Evolutionary conservation across 208 protist species (phyloP).

Genomic region (Angomonas ambiguus): DNA sequence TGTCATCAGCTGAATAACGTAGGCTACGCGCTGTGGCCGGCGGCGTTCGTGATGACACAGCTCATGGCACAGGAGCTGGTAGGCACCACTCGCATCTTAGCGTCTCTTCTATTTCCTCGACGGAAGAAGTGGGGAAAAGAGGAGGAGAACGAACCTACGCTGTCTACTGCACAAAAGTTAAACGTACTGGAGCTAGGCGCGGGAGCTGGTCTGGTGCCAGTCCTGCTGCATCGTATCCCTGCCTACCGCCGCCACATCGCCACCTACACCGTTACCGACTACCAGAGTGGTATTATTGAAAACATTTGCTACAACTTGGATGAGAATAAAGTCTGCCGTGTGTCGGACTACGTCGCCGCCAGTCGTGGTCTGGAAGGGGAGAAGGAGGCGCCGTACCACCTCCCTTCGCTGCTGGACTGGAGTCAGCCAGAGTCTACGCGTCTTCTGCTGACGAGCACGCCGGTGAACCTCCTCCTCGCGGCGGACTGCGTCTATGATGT

Average conservation of each 20-base stretch:
- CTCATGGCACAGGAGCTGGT: slow-evolving; percentile 54
- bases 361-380: slow-evolving; percentile 24
- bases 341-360: slow-evolving; percentile 20
- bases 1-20: slow-evolving; percentile 71
- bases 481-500: slow-evolving; percentile 85
- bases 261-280: slow-evolving; percentile 56
- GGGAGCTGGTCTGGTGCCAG: slow-evolving; percentile 62
- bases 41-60: slow-evolving; percentile 72
- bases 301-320: slow-evolving; percentile 68
- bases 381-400: slow-evolving; percentile 26
- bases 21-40: slow-evolving; percentile 73
- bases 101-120: not conserved
- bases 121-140: not conserved
- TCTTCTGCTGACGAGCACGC: slow-evolving; percentile 31
- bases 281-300: slow-evolving; percentile 59
- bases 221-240: slow-evolving; percentile 38
- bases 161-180: slow-evolving; percentile 25
- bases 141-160: not conserved
- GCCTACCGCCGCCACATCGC: slow-evolving; percentile 35
- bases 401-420: slow-evolving; percentile 63
- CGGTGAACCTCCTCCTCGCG: slow-evolving; percentile 55
- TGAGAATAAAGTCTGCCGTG: slow-evolving; percentile 25
- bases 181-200: slow-evolving; percentile 72
- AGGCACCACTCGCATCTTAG: not conserved
- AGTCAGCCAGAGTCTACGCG: slow-evolving; percentile 30